These are phyloP conservation scores for Trametes hirsuta DNA, from an alignment of 1,284 basidiomycete genomes.

Conservation along the genomic window DNA sequence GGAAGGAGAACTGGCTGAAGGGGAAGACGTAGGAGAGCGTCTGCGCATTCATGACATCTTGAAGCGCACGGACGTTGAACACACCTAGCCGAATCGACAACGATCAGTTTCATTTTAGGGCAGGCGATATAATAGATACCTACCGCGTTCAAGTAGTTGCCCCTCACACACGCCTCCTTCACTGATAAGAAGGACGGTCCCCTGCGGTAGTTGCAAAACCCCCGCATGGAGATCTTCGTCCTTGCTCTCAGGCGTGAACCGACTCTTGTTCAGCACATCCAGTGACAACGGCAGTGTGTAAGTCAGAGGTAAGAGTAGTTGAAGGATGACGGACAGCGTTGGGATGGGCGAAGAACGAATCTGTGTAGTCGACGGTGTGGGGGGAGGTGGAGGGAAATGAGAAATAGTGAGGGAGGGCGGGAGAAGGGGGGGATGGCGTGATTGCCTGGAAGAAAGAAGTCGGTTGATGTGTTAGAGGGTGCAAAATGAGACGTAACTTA, in stretches of 20 bases:
- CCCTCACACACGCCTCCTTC: constrained; percentile 73
- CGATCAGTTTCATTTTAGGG: neutral
- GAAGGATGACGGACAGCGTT: constrained; percentile 55
- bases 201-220: constrained; percentile 70
- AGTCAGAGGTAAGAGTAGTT: constrained; percentile 56
- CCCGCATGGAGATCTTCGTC: constrained; percentile 79
- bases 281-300: constrained; percentile 57
- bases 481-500: constrained; percentile 40
- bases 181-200: constrained; percentile 67
- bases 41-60: constrained; percentile 69
- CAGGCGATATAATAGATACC: constrained; percentile 2
- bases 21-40: constrained; percentile 83
- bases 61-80: constrained; percentile 69
- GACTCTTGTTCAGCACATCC: constrained; percentile 61
- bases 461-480: neutral
- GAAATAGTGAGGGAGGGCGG: constrained; percentile 71
- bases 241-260: constrained; percentile 69
- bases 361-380: constrained; percentile 23
- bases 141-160: constrained; percentile 63
- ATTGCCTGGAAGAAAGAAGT: constrained; percentile 52
- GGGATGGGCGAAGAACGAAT: constrained; percentile 33
- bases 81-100: constrained; percentile 49
- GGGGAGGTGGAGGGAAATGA: constrained; percentile 53
- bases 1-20: constrained; percentile 75
- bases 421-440: constrained; percentile 66